phyloP scores from a whole-genome alignment of 768 basidiomycete genomes.

The Lactarius vividus region DNA sequence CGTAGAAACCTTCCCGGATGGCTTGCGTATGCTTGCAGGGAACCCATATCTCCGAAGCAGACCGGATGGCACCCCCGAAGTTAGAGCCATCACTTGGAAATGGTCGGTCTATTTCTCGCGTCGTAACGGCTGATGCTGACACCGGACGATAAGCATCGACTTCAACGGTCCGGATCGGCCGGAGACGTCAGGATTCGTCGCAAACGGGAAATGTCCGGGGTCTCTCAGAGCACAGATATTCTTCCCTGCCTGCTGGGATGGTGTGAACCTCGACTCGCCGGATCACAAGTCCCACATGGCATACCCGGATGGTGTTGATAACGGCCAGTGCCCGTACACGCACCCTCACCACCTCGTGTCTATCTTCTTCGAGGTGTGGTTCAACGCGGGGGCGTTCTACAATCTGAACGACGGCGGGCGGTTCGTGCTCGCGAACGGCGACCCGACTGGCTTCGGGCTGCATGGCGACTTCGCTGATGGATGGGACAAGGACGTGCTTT shows the following conservation, averaged over 20 bases:
- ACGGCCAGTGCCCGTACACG: conserved; percentile 8
- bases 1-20: conserved; percentile 28
- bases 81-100: conserved; percentile 30
- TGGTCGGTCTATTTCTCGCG: conserved; percentile 26
- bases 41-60: conserved; percentile 32
- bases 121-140: background rate
- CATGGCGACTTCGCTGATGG: conserved; percentile 42
- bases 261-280: conserved; percentile 38
- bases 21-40: conserved; percentile 31
- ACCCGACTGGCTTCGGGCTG: conserved; percentile 43
- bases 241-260: conserved; percentile 42
- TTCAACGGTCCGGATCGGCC: background rate
- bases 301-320: conserved; percentile 28
- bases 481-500: conserved; percentile 43
- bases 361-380: conserved; percentile 42
- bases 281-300: conserved; percentile 43
- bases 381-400: conserved; percentile 32
- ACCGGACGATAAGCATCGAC: conserved; percentile 12
- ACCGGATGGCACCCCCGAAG: conserved; percentile 15
- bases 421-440: conserved; percentile 42
- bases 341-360: conserved; percentile 40
- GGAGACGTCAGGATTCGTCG: conserved; percentile 26
- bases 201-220: conserved; percentile 29
- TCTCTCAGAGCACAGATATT: conserved; percentile 35
- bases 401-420: conserved; percentile 34